Conservation (phyloP, 140 eudicot species). For the Ambrosia hybrid region DNA sequence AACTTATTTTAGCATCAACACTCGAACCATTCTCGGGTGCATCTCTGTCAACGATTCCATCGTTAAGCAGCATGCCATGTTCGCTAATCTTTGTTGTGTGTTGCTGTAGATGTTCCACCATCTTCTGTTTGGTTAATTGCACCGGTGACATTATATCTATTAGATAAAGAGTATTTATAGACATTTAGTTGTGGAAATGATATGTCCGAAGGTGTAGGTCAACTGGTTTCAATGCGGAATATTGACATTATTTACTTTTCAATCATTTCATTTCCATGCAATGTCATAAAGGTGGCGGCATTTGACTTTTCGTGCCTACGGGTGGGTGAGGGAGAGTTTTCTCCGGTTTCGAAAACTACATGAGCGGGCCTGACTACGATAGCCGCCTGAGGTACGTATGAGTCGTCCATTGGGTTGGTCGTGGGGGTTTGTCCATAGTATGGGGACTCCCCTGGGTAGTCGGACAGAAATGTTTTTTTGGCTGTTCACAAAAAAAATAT, state of each 20-base stretch:
- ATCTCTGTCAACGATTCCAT: conserved; percentile 12
- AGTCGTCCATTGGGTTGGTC: no score
- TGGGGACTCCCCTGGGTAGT: no score
- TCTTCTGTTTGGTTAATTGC: conserved; percentile 2
- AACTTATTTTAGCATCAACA: conserved; percentile 39
- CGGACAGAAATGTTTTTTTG: no score
- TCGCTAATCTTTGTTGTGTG: not conserved
- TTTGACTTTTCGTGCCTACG: no score
- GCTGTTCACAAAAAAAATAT: no score
- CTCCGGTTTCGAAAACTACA: no score
- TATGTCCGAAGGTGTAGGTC: conserved; percentile 5
- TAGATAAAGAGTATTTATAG: not conserved
- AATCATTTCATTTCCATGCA: no score
- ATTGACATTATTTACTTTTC: not conserved
- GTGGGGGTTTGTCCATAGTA: no score
- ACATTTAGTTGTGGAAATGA: conserved; percentile 2
- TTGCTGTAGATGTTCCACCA: not conserved
- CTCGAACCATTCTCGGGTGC: conserved; percentile 8
- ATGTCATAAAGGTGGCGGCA: no score
- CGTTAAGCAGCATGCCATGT: not conserved
- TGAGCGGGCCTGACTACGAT: no score
- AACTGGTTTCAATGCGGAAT: not conserved
- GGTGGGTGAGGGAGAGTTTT: no score
- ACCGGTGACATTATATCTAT: not conserved
- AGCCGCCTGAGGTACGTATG: no score